These are phyloP conservation scores for Aspergillus sp. DNA, from an alignment of 2,329 filamentous ascomycete genomes.

Conservation along the genomic window DNA sequence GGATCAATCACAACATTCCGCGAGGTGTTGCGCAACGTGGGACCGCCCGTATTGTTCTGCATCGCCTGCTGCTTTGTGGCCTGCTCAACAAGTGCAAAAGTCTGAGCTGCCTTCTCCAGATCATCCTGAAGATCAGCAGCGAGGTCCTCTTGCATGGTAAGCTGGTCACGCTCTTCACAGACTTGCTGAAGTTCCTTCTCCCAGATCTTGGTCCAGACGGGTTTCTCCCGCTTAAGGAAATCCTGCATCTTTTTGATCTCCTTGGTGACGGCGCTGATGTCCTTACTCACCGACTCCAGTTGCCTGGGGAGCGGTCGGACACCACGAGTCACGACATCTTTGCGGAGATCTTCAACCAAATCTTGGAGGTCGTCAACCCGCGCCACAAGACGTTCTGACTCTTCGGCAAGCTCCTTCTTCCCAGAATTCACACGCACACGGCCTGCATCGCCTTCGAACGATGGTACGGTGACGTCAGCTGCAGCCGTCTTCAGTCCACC, in stretches of 20 bases:
- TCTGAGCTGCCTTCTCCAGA: conserved; percentile 89
- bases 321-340: conserved; percentile 91
- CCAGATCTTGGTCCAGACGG: conserved; percentile 99
- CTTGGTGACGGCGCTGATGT: conserved; percentile 76
- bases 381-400: conserved; percentile 86
- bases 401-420: conserved; percentile 81
- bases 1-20: conserved; percentile 53
- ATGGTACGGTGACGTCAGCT: conserved; percentile 68
- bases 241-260: conserved; percentile 95
- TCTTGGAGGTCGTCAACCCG: conserved; percentile 98
- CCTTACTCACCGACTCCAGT: conserved; percentile 84
- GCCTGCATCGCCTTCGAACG: conserved; percentile 74
- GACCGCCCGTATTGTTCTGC: conserved; percentile 57
- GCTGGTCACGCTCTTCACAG: conserved; percentile 89
- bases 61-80: conserved; percentile 94
- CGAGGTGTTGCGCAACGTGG: conserved; percentile 53
- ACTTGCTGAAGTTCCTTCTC: conserved; percentile 95
- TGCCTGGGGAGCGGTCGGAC: conserved; percentile 88
- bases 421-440: conserved; percentile 81
- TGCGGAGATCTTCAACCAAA: conserved; percentile 90
- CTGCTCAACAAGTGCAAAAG: conserved; percentile 92
- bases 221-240: conserved; percentile 87
- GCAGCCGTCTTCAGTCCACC: conserved; percentile 75
- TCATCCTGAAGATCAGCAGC: conserved; percentile 91
- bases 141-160: conserved; percentile 95